phyloP scores from a whole-genome alignment of 352 stramenopile genomes.

The Pythium dissimile region DNA sequence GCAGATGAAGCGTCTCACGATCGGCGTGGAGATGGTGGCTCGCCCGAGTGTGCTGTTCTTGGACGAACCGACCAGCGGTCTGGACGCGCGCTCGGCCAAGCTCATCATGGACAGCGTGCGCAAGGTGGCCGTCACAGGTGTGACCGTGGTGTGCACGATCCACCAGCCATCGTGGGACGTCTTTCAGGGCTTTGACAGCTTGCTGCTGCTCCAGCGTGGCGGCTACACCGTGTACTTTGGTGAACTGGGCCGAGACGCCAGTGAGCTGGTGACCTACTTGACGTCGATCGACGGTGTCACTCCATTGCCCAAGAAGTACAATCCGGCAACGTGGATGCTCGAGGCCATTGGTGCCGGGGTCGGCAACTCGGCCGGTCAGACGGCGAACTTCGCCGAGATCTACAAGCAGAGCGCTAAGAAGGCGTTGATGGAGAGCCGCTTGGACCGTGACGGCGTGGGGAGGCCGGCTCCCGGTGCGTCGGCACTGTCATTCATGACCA shows the following conservation, averaged over 20 bases:
- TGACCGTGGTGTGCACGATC: constrained; percentile 84
- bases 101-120: constrained; percentile 62
- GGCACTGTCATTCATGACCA: constrained; percentile 15
- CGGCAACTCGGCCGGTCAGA: background rate
- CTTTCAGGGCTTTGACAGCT: constrained; percentile 71
- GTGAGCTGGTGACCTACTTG: constrained; percentile 43
- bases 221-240: constrained; percentile 12
- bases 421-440: constrained; percentile 3
- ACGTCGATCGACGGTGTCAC: constrained; percentile 41
- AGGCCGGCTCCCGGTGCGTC: background rate
- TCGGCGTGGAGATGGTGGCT: constrained; percentile 86
- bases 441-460: constrained; percentile 8
- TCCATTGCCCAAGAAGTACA: constrained; percentile 47
- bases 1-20: constrained; percentile 43
- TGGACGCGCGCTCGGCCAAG: constrained; percentile 45
- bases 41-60: constrained; percentile 78
- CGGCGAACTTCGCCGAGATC: constrained; percentile 15
- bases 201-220: constrained; percentile 26
- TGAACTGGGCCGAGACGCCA: constrained; percentile 38
- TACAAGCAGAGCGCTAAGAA: constrained; percentile 11
- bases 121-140: constrained; percentile 45
- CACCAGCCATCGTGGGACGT: constrained; percentile 78
- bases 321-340: constrained; percentile 86
- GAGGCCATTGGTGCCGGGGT: constrained; percentile 45
- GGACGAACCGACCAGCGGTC: constrained; percentile 49